phyloP scores from a whole-genome alignment of 1,284 basidiomycete genomes.

The Mycosarcoma maydis region DNA sequence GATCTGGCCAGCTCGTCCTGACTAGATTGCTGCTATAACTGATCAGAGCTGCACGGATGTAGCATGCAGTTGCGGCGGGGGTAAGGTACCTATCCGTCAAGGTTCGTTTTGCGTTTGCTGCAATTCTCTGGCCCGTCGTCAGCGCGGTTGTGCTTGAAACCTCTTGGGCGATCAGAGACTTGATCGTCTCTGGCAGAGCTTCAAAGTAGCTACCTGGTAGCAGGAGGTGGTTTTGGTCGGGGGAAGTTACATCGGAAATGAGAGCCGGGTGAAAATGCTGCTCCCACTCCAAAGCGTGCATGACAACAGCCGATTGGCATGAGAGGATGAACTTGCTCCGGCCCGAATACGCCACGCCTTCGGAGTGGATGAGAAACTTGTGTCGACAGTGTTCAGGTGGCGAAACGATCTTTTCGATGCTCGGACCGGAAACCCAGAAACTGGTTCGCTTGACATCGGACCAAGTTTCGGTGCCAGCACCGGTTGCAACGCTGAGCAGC shows the following conservation, averaged over 20 bases:
- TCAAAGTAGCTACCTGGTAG: slow-evolving; percentile 21
- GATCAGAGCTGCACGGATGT: slow-evolving; percentile 41
- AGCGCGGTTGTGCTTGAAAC: neutral
- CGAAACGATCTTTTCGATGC: slow-evolving; percentile 29
- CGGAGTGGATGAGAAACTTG: slow-evolving; percentile 53
- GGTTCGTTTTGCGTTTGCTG: slow-evolving; percentile 29
- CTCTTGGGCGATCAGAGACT: slow-evolving; percentile 14
- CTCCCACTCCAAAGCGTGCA: slow-evolving; percentile 47
- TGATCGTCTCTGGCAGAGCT: slow-evolving; percentile 12
- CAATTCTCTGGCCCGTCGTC: slow-evolving; percentile 18
- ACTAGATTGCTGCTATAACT: slow-evolving; percentile 22
- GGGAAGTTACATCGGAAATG: slow-evolving; percentile 3
- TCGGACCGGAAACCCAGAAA: slow-evolving; percentile 37
- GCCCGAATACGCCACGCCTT: slow-evolving; percentile 56
- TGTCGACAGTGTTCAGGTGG: slow-evolving; percentile 38
- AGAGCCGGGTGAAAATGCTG: slow-evolving; percentile 59
- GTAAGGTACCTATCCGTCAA: slow-evolving; percentile 49
- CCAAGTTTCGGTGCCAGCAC: slow-evolving; percentile 24
- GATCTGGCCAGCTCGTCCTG: slow-evolving; percentile 15
- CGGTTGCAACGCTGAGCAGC: slow-evolving; percentile 24
- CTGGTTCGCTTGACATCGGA: slow-evolving; percentile 48
- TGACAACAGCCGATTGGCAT: slow-evolving; percentile 42
- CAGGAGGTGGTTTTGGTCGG: slow-evolving; percentile 27
- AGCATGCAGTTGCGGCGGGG: slow-evolving; percentile 43
- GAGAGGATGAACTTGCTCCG: slow-evolving; percentile 45